Base-by-base conservation (phyloP, 2,329 filamentous ascomycete genomes). In the Sporothrix pallida region DNA sequence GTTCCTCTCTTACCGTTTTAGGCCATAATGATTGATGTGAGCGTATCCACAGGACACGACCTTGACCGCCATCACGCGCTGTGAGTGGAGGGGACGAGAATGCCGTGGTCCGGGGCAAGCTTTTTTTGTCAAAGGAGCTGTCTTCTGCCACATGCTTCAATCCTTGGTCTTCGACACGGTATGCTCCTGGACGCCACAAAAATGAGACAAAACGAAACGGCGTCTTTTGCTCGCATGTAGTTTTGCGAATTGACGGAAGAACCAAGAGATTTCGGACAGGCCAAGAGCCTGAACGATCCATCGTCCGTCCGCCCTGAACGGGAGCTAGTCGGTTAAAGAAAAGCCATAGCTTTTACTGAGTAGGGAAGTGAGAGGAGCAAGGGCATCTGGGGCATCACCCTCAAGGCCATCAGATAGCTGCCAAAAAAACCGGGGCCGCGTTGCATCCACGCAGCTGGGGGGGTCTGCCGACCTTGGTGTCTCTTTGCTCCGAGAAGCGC, bases 81-180 rank as follows among this genome's bases (percentile, higher is more conserved):
- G 50, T 70, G 68, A 70, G n/a, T 70, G 52, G 68, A 58, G 68
- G 31, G 68, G 68, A 70, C 68, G n/a, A 31, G 42, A 62, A 54
- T 20, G 52, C 54, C 54, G 54, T 26, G 50, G 13, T 17, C 23
- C 69, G 15, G 31, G n/a, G 31, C 31, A 37, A 37, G 31, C 31
- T 37, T 37, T 37, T 7, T 1, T 37, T 37, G 4, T 37, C 31
- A 37, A 37, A 37, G 31, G 3, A 26, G 2, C 8, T 10, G 26
- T n/a, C n/a, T 42, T 23, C 23, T 31, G 56, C 44, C 56, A 71
- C 56, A 62, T 50, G 44, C 70, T 15, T 6, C 17, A 0, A n/a
- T 37, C 58, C 58, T 31, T 63, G 58, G 17, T 20, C 58, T n/a
- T n/a, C n/a, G n/a, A n/a, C n/a, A n/a, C n/a, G n/a, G n/a, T 60